phyloP scores from a whole-genome alignment of 345 rosid genomes.

The Citrus glauca region DNA sequence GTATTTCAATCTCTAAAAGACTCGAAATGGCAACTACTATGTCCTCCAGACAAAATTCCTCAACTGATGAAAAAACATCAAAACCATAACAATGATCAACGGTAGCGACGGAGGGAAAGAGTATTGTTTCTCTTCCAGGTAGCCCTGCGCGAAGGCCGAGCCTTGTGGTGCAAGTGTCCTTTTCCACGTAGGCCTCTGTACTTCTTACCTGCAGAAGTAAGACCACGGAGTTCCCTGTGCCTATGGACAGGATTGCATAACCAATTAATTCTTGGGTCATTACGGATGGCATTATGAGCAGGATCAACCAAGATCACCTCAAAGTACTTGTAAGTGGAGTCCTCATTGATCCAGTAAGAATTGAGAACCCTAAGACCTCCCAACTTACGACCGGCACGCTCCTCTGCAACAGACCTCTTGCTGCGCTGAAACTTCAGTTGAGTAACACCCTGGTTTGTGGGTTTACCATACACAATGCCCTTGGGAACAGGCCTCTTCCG shows the following conservation, averaged over 20 bases:
- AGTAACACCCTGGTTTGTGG: slow-evolving; percentile 95
- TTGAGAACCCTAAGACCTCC: slow-evolving; percentile 91
- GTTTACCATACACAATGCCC: slow-evolving; percentile 87
- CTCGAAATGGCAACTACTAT: not conserved
- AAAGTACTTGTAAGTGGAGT: slow-evolving; percentile 91
- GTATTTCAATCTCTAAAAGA: slow-evolving; percentile 8
- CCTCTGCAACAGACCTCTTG: slow-evolving; percentile 98
- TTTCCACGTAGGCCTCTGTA: slow-evolving; percentile 91
- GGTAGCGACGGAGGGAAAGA: slow-evolving; percentile 83
- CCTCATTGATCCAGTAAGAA: slow-evolving; percentile 99
- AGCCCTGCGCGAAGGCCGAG: slow-evolving; percentile 90
- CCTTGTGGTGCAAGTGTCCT: slow-evolving; percentile 88
- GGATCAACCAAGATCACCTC: slow-evolving; percentile 87
- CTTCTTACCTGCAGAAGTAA: slow-evolving; percentile 93
- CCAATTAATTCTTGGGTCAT: slow-evolving; percentile 94
- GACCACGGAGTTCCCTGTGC: slow-evolving; percentile 95
- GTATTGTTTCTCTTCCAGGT: slow-evolving; percentile 97
- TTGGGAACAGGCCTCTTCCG: slow-evolving; percentile 98
- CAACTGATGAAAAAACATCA: not conserved
- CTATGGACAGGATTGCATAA: slow-evolving; percentile 95
- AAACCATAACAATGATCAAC: slow-evolving; percentile 31
- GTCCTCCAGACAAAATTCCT: slow-evolving; percentile 5
- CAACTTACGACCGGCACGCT: slow-evolving; percentile 90
- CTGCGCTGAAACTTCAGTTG: slow-evolving; percentile 97
- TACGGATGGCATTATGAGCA: slow-evolving; percentile 77